Evolutionary conservation across 768 basidiomycete genomes (phyloP).

Genomic region (Lactarius sp.): DNA sequence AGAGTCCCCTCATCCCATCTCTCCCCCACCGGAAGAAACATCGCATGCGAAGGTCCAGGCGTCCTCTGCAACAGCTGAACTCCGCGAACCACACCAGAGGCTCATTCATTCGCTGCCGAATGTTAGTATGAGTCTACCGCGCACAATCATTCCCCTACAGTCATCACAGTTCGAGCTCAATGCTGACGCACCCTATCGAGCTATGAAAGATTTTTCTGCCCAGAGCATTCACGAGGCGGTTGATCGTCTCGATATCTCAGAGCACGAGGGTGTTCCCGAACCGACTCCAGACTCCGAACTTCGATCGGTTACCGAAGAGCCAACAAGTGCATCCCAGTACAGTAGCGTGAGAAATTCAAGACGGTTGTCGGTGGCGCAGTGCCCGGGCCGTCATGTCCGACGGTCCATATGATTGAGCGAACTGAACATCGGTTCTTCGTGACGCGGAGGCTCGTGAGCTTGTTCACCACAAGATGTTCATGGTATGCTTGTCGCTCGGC

Average conservation of each 20-base stretch:
- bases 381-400: too few species aligned
- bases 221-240: neutral
- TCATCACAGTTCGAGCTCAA: conserved; percentile 38
- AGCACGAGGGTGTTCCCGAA: neutral
- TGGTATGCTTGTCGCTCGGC: too few species aligned
- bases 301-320: conserved; percentile 17
- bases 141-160: neutral
- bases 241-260: conserved; percentile 9
- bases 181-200: conserved; percentile 37
- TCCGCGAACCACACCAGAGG: conserved; percentile 37
- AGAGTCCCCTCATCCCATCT: conserved; percentile 38
- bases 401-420: too few species aligned
- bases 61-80: conserved; percentile 49
- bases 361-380: too few species aligned
- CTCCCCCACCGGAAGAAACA: conserved; percentile 5
- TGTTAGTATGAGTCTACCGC: conserved; percentile 32
- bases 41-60: neutral
- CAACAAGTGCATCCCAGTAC: conserved; percentile 11
- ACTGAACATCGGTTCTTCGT: too few species aligned
- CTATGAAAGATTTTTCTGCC: conserved; percentile 27
- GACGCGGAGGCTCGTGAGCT: too few species aligned
- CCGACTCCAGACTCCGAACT: neutral
- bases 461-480: too few species aligned
- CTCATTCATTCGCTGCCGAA: conserved; percentile 31
- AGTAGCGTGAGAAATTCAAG: too few species aligned